Base-by-base conservation (phyloP, 2,329 filamentous ascomycete genomes). In the Keithomyces neogunnii region DNA sequence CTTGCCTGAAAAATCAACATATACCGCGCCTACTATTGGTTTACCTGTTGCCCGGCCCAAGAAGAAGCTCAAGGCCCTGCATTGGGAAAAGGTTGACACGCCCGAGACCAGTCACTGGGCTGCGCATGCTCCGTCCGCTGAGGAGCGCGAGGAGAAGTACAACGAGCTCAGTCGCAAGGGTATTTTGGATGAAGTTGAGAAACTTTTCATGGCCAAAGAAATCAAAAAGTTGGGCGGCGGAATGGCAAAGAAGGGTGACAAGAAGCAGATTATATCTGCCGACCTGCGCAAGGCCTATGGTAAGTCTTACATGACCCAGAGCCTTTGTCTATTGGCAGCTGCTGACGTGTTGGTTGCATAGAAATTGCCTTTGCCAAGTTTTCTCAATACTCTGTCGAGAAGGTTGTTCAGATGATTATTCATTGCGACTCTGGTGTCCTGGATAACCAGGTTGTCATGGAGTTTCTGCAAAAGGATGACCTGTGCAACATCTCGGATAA, bases 31-130 rank as follows among this genome's bases (percentile, higher is more conserved):
- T 28, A 79, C 81, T 6, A 75, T 89, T 59, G 82, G 85, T 43
- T 72, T 95, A 61, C 85, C 89, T 36, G 87, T 90, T 54, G 88
- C 90, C 49, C 78, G 92, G 60, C 90, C 93, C 28, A 97, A 96
- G 81, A 97, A 96, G 83, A 99, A 97, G 77, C 89, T 99, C 69
- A 99, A 99, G 82, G 92, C 92, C 53, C 78, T 99, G 59, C 93
- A 99, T 73, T 97, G 93, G 92, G 93, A 99, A 72, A 97, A 97
- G 75, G 89, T 99, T 50, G 93, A 99, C 69, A 81, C 88, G 49
- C 88, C 90, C 28, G 84, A 93, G 66, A 87, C 89, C 48, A 96
- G 92, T 50, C 88, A 96, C 60, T 97, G 92, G 92, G 91, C 90
- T 35, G 79, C 82, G 6, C 89, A 95, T 67, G 82, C 88, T 32